Base-by-base conservation (phyloP, 345 rosid species). In the Arabidopsis thaliana region DNA sequence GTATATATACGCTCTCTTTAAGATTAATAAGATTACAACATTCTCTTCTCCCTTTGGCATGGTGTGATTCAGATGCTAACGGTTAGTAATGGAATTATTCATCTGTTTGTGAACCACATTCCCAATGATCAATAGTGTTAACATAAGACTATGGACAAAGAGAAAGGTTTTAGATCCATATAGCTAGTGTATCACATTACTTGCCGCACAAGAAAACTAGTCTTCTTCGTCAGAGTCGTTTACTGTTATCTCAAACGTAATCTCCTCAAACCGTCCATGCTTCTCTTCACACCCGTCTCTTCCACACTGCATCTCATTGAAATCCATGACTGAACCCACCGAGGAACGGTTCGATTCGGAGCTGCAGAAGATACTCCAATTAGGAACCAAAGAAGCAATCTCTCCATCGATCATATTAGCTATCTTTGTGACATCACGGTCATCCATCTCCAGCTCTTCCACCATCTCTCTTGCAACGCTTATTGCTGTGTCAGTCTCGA, bases 391-490 rank as follows among this genome's bases (percentile, higher is more conserved):
- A 48, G 90, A 85, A 68, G 85, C 81, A 59, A 95, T 89, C 82
- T 90, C 99, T 37, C 88, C 93, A 59, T 95, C 96, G 5, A 95
- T 95, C 88, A 88, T 92, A 30, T 87, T 89, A 1, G 99, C 91
- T 72, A 95, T 95, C 61, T 84, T 89, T 6, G 87, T 87, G 74
- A 83, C 96, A 23, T 92, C 97, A 53, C 84, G 90, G 72, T 87
- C 91, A 3, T 84, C 88, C 55, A 95, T 87, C 78, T 95, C 99
- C 63, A 95, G 84, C 61, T 95, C 99, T 1, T 90, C 88, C 32
- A 92, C 93, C 99, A 95, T 95, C 82, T 95, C 99, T n/a, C 86
- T 84, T 25, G 99, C 96, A 40, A 95, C 99, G 34, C 90, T 90
- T 34, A 88, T 75, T 16, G 99, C 98, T 34, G 96, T 89, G 63